Evolutionary conservation across 768 basidiomycete genomes (phyloP), one percentile per base, ranked within the genome.

Genomic region (Boletales sp.): DNA sequence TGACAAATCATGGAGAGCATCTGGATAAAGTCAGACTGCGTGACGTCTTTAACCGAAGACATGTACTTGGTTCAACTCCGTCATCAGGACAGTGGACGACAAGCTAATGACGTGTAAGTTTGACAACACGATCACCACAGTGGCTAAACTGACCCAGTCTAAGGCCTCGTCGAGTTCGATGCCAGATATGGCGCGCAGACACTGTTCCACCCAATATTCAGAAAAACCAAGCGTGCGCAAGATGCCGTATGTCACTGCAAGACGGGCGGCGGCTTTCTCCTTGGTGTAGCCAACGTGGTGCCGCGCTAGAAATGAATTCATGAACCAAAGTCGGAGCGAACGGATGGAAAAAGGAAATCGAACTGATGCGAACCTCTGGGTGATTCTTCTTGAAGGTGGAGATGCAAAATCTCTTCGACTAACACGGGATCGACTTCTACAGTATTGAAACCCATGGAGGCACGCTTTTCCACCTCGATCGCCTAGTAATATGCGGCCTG

Each of bases 161-260:
- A 88, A 78, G 10, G 90, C 92, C 45, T 92, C 87, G 14, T 97
- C 94, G n/a, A 92, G 70, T 21, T 90, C 89, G 31, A 86, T 70
- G 12, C 84, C 79, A 25, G 72, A 67, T 25, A 91, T 81, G 7
- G 75, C 67, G 44, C 72, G 69, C 40, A 98, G 67, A 64, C 92
- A 96, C 57, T 87, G 77, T 43, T 80, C 75, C 7, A 92, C 85
- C 46, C 80, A 72, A 11, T 75, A 75, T 59, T 89, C 83, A 2
- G 77, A 67, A 63, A 92, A 92, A 4, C 90, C 90, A 19, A 94
- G 73, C 42, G 88, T 78, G 54, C 86, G 74, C 21, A 97, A 72
- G 25, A 87, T 79, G 39, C 92, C 90, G 61, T 88, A 93, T 0
- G 87, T 87, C 38, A 90, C 75, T 14, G 82, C 94, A 19, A 96